phyloP scores from a whole-genome alignment of 768 basidiomycete genomes.

The Favolaschia claudopus region DNA sequence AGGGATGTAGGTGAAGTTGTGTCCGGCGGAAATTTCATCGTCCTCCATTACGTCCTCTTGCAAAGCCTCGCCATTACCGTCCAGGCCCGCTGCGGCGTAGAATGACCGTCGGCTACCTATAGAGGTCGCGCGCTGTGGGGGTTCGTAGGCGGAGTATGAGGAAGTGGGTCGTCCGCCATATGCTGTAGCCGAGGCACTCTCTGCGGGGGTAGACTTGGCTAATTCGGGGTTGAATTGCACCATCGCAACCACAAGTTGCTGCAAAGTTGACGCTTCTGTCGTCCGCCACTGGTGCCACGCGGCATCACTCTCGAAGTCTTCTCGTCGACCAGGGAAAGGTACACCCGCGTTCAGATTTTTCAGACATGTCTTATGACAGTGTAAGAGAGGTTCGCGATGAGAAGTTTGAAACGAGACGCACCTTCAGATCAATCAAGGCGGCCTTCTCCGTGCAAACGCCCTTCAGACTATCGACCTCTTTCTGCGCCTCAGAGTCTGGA shows the following conservation, averaged over 20 bases:
- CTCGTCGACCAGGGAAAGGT: slow-evolving; percentile 83
- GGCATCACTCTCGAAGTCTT: slow-evolving; percentile 85
- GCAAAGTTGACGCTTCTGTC: slow-evolving; percentile 82
- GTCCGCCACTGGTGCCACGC: slow-evolving; percentile 88
- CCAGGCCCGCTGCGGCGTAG: slow-evolving; percentile 41
- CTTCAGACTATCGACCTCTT: slow-evolving; percentile 74
- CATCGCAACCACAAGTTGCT: slow-evolving; percentile 89
- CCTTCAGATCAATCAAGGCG: slow-evolving; percentile 88
- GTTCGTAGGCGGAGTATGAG: slow-evolving; percentile 54
- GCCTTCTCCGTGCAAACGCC: slow-evolving; percentile 84
- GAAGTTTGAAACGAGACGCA: slow-evolving; percentile 33
- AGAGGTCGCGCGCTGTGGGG: slow-evolving; percentile 60
- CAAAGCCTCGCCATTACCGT: slow-evolving; percentile 43
- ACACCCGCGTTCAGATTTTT: slow-evolving; percentile 89
- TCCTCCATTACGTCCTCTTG: slow-evolving; percentile 59
- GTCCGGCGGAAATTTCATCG: slow-evolving; percentile 75
- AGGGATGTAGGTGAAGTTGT: slow-evolving; percentile 90
- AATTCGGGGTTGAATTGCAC: slow-evolving; percentile 86
- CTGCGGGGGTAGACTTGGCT: slow-evolving; percentile 77
- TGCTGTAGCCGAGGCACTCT: slow-evolving; percentile 53
- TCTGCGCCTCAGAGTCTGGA: slow-evolving; percentile 68
- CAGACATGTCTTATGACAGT: slow-evolving; percentile 71
- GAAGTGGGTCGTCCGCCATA: slow-evolving; percentile 63
- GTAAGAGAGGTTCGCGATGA: slow-evolving; percentile 21
- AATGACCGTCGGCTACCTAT: slow-evolving; percentile 75